A percentile compares a stretch with the other conserved stretches of the same genome.
Evolutionary conservation across 257 asterid species (phyloP).

Genomic region (Orobanche coerulescens): DNA sequence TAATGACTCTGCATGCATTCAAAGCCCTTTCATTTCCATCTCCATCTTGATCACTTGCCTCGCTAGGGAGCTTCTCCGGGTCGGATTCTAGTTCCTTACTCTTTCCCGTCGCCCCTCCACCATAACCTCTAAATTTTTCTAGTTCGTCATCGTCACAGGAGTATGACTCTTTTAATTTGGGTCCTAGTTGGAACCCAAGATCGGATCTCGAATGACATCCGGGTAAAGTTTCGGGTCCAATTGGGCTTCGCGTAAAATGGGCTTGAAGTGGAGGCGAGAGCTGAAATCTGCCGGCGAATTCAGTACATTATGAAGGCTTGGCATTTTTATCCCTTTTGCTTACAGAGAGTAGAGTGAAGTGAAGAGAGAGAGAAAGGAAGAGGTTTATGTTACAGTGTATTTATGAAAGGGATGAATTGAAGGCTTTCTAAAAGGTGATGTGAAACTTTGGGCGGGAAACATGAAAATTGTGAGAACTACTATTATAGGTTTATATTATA

Average conservation of each 20-base stretch:
- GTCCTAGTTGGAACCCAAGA: background rate
- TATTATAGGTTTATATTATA: background rate
- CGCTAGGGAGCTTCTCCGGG: constrained; percentile 9
- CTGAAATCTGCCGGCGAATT: constrained; percentile 13
- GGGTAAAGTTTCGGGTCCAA: constrained; percentile 6
- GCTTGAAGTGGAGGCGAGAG: constrained; percentile 22
- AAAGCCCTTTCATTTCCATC: constrained; percentile 19
- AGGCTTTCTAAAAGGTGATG: constrained; percentile 6
- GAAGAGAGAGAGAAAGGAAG: constrained; percentile 4
- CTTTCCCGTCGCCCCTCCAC: constrained; percentile 9
- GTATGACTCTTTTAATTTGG: constrained; percentile 14
- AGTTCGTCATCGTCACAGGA: background rate
- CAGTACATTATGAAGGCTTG: constrained; percentile 34
- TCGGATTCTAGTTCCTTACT: background rate
- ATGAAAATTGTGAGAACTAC: constrained; percentile 23
- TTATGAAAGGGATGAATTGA: background rate
- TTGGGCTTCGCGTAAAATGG: constrained; percentile 13
- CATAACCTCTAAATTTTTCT: constrained; percentile 5
- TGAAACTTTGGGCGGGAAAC: constrained; percentile 42
- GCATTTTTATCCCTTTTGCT: constrained; percentile 27
- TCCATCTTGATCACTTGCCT: constrained; percentile 23
- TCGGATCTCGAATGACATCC: constrained; percentile 1
- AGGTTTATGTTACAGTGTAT: constrained; percentile 8
- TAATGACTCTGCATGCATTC: constrained; percentile 21
- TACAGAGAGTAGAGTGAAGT: constrained; percentile 7